Base-by-base conservation (phyloP, 2,329 filamentous ascomycete genomes). In the Monosporascus sp. region DNA sequence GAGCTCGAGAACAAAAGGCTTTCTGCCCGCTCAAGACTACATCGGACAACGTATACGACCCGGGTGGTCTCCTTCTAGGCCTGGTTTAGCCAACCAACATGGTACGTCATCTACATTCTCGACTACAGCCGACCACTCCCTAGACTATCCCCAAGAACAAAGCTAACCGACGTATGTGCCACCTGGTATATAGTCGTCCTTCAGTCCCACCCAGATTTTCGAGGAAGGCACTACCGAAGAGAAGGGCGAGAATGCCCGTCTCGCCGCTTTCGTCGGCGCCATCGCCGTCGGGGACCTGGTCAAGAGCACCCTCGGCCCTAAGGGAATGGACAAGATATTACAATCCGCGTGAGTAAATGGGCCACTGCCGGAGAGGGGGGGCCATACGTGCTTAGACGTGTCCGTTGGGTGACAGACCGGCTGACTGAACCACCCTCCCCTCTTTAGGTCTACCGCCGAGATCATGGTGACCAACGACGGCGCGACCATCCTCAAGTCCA, bases 391-490 rank as follows among this genome's bases (percentile, higher is more conserved):
- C 31, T 35, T 35, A 11, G 9, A 14, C 31, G 31, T 35, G 31
- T 35, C 31, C 31, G 31, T 35, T 5, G 31, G 5, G 5, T 35
- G 31, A 14, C 31, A 14, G 31, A 40, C 51, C 45, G 38, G 17
- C 35, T 53, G 49, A 50, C 48, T n/a, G 28, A 24, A 15, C 40
- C 31, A 26, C 4, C 38, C 52, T 58, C 59, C 54, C 58, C 65
- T 68, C 48, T 67, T 17, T 69, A 93, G 90, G 51, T 97, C 93
- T 48, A 97, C 94, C 41, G 91, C 90, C 66, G 90, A 97, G 67
- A 97, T 97, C 66, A 89, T 97, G 84, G 94, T 99, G 58, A 99
- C 94, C 55, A 99, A 99, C 74, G 94, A 99, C 75, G 94, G 94
- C 69, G 94, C 94, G 59, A 99, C 94, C 24, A 99, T 99, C 63